Evolutionary conservation across 2,329 filamentous ascomycete genomes (phyloP), one percentile per base, ranked within the genome.

Genomic region (Pseudogymnoascus sp.): DNA sequence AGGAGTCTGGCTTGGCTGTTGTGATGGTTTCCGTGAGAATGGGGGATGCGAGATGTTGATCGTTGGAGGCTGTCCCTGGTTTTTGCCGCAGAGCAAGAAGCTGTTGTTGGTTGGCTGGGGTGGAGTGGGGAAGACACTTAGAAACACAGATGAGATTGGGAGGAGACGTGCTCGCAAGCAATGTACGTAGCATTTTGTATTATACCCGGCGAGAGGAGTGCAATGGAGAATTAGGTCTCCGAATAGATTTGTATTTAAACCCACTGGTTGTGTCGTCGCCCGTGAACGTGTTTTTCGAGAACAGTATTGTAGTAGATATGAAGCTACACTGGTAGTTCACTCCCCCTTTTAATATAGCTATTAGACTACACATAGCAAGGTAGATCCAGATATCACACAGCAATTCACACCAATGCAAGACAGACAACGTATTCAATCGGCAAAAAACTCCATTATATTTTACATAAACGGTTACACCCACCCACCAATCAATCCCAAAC

Each of bases 161-260:
- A 5, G 25, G n/a, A 4, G 9, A 32, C 16, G 47, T 54, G 47
- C 47, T 54, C 47, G 28, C 47, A 54, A 54, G 28, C 47, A 54
- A 54, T 54, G 47, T 54, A 54, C 22, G 47, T 54, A 54, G 47
- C 47, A 54, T 54, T 54, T 54, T 54, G 47, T 54, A 54, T 54
- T 54, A 54, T 54, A 54, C 47, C 47, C 47, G 47, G 47, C 28
- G 28, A 32, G 28, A 54, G 47, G 9, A 54, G 43, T 18, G 25
- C 28, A 2, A 18, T 32, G 43, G 43, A 4, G 28, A 7, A 12
- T 11, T 54, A 12, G 47, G 47, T 54, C 28, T 54, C 47, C 47
- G 9, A 54, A 54, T 54, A 54, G 47, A 54, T 32, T 54, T 54
- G 43, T 54, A 54, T 54, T 20, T 54, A 32, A 54, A 20, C 47